Evolutionary conservation across 2,329 filamentous ascomycete species (phyloP), one percentile per base, ranked within the genome.

Genomic region (Podosphaera leucotricha): DNA sequence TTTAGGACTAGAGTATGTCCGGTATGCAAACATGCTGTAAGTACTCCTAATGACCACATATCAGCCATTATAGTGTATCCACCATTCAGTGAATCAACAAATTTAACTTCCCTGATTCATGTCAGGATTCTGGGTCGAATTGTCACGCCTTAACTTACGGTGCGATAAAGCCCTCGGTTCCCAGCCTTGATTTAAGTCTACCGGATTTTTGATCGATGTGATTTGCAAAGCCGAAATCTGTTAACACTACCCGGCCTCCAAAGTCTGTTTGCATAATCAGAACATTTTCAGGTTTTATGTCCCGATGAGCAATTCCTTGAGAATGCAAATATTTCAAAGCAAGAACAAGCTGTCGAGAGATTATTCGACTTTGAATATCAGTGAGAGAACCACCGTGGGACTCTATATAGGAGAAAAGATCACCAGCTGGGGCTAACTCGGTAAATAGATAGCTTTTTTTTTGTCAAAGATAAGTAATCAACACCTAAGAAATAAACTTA

Each of bases 321-420:
- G 77, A 83, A 62, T 98, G 90, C 40, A 98, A 67, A 64, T 98
- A 86, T 59, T 98, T 86, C 33, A 98, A 84, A n/a, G 92, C 90
- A 15, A 95, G 69, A 43, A 98, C 78, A 38, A 98, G 28, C 43
- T 59, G 57, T 33, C 52, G 47, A n/a, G 53, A 47, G 28, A 59
- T 54, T 11, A 58, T 43, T 16, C 55, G 52, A 22, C 47, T 47
- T 19, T 55, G 48, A 6, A 47, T 40, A 44, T 57, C 55, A 39
- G 45, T 46, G 11, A 59, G 50, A 5, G 6, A 15, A 7, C 50
- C 50, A 24, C 46, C 47, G 18, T 54, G 46, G 24, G 49, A 47
- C 21, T 53, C 48, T 21, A 57, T 43, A 39, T 55, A 58, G 2
- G 55, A 56, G 38, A 52, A 57, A 2, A 59, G 47, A 38, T 59